These are phyloP conservation scores for Leccinum obscurum DNA, from an alignment of 768 basidiomycete species.

Conservation along the genomic window DNA sequence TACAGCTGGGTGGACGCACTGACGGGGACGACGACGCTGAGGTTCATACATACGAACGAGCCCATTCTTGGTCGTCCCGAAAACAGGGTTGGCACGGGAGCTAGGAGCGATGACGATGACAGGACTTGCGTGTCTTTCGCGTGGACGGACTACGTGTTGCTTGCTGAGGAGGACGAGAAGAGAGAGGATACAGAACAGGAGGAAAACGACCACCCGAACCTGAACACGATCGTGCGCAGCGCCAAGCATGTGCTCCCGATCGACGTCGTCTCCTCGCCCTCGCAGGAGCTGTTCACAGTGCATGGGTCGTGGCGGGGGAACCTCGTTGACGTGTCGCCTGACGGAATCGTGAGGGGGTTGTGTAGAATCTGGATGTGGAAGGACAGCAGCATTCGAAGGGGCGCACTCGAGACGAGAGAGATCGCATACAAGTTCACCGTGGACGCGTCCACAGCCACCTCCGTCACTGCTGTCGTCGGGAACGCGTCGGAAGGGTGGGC, in stretches of 20 bases:
- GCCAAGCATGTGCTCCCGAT: conserved; percentile 10
- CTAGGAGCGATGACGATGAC: neutral
- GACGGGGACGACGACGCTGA: conserved; percentile 18
- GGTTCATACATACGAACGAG: conserved; percentile 20
- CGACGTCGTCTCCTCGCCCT: neutral
- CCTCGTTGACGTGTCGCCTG: conserved; percentile 15
- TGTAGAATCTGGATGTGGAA: conserved; percentile 4
- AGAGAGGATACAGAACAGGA: neutral
- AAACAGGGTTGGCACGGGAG: neutral
- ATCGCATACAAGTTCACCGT: conserved; percentile 16
- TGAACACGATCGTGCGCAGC: conserved; percentile 12
- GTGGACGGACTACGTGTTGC: conserved; percentile 20
- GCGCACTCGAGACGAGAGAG: neutral
- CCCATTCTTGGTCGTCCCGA: neutral
- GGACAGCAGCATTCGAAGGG: neutral
- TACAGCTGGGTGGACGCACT: conserved; percentile 11
- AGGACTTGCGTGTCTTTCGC: neutral
- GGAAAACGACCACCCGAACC: neutral
- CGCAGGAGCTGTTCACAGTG: conserved; percentile 15
- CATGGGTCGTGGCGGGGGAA: conserved; percentile 14
- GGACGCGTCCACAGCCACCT: conserved; percentile 14
- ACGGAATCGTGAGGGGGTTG: conserved; percentile 18
- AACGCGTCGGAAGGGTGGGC: conserved; percentile 11
- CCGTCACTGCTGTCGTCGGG: conserved; percentile 9
- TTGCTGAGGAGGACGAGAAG: neutral